Base-by-base conservation (phyloP, 768 basidiomycete species). In the Saitozyma sp. region DNA sequence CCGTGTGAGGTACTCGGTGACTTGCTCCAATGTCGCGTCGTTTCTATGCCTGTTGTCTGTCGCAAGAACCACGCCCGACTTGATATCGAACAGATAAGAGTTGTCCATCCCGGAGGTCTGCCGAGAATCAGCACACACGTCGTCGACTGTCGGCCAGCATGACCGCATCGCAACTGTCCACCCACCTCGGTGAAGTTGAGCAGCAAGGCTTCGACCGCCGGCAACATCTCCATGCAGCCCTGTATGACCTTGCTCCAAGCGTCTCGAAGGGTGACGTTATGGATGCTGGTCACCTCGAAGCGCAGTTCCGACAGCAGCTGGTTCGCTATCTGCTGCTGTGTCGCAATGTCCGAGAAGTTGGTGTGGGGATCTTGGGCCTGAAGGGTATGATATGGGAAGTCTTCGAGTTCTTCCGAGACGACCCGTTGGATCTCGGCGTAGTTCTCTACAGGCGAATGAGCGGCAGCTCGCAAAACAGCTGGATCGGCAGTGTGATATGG, bases 101-200 rank as follows among this genome's bases (percentile, higher is more conserved):
- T 98, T 98, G 43, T 91, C 88, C 39, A 93, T 89, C 71, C 90
- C 90, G 2, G 90, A 93, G 64, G 92, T 92, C 92, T 95, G 69
- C 3, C 38, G 9, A 39, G 20, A 9, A 48, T 17, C 20, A 53
- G 17, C 5, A 16, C n/a, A 51, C 10, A 10, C 45, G 41, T 3
- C 38, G 8, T 16, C 9, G 9, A 2, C 45, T 14, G 11, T 9
- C 38, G 56, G 52, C n/a, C 41, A 20, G 5, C 29, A 5, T 5
- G 29, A 29, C 2, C 29, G 29, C 29, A 60, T 16, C 45, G 11
- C 13, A 48, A 49, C 20, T 14, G 38, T 9, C 17, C 4, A 63
- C 80, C 65, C 59, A 80, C 81, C 61, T 77, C 76, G 38, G 78
- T 79, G 41, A 81, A 76, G 49, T 79, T 67, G 74, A 97, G 89